Conservation (phyloP, 2,329 filamentous ascomycete species). For the Fusarium nematophilum region DNA sequence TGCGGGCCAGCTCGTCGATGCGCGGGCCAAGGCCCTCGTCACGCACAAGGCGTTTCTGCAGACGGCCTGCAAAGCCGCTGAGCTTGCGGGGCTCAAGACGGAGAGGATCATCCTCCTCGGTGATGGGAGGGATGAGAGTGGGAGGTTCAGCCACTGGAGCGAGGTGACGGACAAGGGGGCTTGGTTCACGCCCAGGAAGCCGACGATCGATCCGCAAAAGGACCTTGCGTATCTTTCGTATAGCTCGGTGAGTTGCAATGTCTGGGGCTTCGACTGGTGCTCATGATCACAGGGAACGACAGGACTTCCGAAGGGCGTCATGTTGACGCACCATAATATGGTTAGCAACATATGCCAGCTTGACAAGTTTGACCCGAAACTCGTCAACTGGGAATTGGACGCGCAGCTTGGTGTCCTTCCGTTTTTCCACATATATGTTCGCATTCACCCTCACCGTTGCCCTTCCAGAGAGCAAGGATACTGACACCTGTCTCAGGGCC, state of each 20-base stretch:
- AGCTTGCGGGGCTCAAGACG: slow-evolving; percentile 74
- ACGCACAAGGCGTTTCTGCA: slow-evolving; percentile 78
- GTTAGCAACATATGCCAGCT: slow-evolving; percentile 77
- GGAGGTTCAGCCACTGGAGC: slow-evolving; percentile 76
- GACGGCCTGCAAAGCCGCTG: slow-evolving; percentile 74
- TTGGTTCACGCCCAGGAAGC: slow-evolving; percentile 63
- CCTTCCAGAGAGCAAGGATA: no score
- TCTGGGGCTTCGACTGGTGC: background rate
- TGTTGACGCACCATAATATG: slow-evolving; percentile 85
- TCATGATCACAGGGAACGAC: slow-evolving; percentile 75
- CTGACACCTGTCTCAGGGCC: slow-evolving; percentile 39
- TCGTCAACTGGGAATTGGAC: slow-evolving; percentile 72
- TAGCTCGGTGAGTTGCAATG: slow-evolving; percentile 63
- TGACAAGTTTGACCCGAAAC: slow-evolving; percentile 62
- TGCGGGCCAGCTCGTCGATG: slow-evolving; percentile 84
- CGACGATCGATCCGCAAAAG: slow-evolving; percentile 73
- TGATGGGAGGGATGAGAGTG: slow-evolving; percentile 69
- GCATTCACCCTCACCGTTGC: slow-evolving; percentile 34
- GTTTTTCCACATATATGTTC: slow-evolving; percentile 91
- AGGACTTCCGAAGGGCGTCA: slow-evolving; percentile 90
- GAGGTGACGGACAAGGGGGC: slow-evolving; percentile 70
- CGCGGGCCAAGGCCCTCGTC: slow-evolving; percentile 77
- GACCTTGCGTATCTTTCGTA: slow-evolving; percentile 90
- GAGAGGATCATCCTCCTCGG: slow-evolving; percentile 83
- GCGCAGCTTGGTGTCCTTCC: slow-evolving; percentile 82